Conservation (phyloP, 495 filamentous ascomycete species). For the Usnea hakonensis region DNA sequence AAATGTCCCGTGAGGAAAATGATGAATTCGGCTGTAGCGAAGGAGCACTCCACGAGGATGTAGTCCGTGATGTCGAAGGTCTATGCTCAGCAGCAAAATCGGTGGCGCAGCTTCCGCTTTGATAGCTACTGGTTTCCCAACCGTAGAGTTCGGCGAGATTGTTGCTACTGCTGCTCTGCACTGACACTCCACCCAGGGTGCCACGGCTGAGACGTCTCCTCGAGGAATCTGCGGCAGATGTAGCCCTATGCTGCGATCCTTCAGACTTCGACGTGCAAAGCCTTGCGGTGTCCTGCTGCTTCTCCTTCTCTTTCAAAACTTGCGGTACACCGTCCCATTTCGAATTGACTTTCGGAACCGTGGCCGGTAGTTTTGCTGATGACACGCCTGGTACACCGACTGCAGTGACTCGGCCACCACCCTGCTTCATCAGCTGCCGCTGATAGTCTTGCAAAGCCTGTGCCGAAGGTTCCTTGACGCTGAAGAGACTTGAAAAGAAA, state of each 20-base stretch:
- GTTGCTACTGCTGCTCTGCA: constrained; percentile 12
- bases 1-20: not conserved
- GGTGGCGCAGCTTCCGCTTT: not conserved
- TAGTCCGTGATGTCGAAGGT: constrained; percentile 2
- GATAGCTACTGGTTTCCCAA: constrained; percentile 12
- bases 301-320: constrained; percentile 23
- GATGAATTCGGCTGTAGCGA: not conserved
- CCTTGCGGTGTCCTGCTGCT: constrained; percentile 29
- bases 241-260: constrained; percentile 10
- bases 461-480: constrained; percentile 27
- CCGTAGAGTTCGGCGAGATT: constrained; percentile 19
- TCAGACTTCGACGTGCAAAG: constrained; percentile 2
- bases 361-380: constrained; percentile 34
- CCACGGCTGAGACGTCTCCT: constrained; percentile 14
- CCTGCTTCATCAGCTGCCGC: constrained; percentile 20
- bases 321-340: constrained; percentile 44
- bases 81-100: constrained; percentile 11
- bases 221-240: constrained; percentile 2
- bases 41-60: not conserved
- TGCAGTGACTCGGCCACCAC: constrained; percentile 20
- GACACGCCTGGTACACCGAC: constrained; percentile 32
- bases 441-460: constrained; percentile 27
- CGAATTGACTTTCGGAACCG: constrained; percentile 41
- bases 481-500: constrained; percentile 23
- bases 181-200: constrained; percentile 11